phyloP scores from a whole-genome alignment of 2,329 filamentous ascomycete species.

The Penicillium sp. region DNA sequence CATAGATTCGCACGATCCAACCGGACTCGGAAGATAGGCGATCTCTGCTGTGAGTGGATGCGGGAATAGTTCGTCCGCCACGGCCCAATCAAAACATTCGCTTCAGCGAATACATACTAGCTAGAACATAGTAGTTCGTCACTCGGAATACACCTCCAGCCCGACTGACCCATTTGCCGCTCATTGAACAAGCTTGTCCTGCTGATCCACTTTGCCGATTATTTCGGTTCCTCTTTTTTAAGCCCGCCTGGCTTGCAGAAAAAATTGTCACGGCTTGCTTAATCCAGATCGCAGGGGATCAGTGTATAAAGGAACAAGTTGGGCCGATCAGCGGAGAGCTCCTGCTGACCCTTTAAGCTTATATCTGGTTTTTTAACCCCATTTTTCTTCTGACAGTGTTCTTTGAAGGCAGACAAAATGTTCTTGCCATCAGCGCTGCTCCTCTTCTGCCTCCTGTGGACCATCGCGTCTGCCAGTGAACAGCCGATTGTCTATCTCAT shows the following conservation, averaged over 20 bases:
- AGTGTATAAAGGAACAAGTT: conserved; percentile 1
- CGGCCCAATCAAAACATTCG: conserved; percentile 15
- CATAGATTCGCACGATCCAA: no score
- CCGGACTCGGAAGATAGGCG: not conserved
- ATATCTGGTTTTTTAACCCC: not conserved
- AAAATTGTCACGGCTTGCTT: not conserved
- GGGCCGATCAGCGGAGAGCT: not conserved
- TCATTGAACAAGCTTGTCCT: conserved; percentile 8
- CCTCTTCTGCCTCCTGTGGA: not conserved
- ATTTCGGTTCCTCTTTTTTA: not conserved
- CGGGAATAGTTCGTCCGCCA: not conserved
- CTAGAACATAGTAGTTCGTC: conserved; percentile 15
- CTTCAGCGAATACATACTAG: not conserved
- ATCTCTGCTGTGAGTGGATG: conserved; percentile 1
- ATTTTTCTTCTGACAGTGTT: no score
- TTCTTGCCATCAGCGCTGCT: conserved; percentile 2
- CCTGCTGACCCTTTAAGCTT: not conserved
- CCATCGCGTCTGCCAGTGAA: conserved; percentile 7
- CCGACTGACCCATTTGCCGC: not conserved
- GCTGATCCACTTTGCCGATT: conserved; percentile 13
- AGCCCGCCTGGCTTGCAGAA: no score
- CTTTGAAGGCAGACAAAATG: no score
- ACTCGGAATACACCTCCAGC: conserved; percentile 1
- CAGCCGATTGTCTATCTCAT: conserved; percentile 34
- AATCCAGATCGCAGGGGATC: not conserved